Conservation (phyloP, 2,329 filamentous ascomycete genomes). For the Karstenula rhodostoma region DNA sequence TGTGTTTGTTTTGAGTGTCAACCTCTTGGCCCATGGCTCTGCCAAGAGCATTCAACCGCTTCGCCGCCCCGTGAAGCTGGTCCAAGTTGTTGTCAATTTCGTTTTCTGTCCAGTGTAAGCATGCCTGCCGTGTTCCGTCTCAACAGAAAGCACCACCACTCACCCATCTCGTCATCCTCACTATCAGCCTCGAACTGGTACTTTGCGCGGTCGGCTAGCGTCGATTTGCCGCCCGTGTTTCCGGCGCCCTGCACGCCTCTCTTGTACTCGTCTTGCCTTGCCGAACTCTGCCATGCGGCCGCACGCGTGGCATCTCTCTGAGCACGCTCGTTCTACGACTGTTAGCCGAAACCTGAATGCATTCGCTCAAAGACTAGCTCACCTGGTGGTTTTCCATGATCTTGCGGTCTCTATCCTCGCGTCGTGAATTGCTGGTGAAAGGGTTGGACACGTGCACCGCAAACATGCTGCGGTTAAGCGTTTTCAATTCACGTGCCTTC, state of each 20-base stretch:
- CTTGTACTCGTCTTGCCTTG: constrained; percentile 35
- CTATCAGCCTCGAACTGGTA: constrained; percentile 46
- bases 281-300: constrained; percentile 55
- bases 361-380: no score
- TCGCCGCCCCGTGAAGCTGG: constrained; percentile 67
- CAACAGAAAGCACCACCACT: constrained; percentile 30
- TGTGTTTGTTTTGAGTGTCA: constrained; percentile 77
- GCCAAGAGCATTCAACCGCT: constrained; percentile 76
- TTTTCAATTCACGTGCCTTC: constrained; percentile 83
- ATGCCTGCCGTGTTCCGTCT: neutral
- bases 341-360: no score
- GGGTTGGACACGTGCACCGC: constrained; percentile 67
- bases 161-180: constrained; percentile 67
- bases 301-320: constrained; percentile 64
- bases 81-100: constrained; percentile 55
- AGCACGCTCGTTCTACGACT: constrained; percentile 57
- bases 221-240: constrained; percentile 26
- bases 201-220: constrained; percentile 44
- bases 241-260: constrained; percentile 26
- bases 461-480: constrained; percentile 89
- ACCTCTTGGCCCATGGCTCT: constrained; percentile 78
- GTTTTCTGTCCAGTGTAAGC: constrained; percentile 49
- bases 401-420: constrained; percentile 65
- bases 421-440: constrained; percentile 68
- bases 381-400: constrained; percentile 64